Conservation (phyloP, 169 alveolate species). For the Plasmodium cynomolgi region DNA sequence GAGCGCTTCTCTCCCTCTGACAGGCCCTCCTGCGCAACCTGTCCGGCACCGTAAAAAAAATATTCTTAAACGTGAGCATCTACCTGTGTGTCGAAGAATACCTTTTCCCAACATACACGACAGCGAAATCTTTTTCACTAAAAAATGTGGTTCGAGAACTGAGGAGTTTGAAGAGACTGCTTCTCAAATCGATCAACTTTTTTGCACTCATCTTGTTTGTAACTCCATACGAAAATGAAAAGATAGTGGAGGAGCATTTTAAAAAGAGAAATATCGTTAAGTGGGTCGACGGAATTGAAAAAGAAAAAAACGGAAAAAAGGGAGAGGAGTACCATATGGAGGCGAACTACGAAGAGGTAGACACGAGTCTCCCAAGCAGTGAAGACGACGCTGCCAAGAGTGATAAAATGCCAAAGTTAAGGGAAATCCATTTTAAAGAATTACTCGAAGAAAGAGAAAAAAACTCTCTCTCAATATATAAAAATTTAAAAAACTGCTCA, state of each 20-base stretch:
- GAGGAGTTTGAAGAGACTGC: constrained; percentile 19
- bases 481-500: constrained; percentile 8
- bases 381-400: constrained; percentile 5
- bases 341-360: constrained; percentile 17
- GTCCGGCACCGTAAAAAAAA: not conserved
- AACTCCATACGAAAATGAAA: constrained; percentile 42
- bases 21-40: constrained; percentile 7
- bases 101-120: constrained; percentile 23
- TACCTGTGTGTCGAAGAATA: constrained; percentile 64
- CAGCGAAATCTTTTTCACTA: constrained; percentile 7
- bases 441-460: constrained; percentile 35
- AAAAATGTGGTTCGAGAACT: constrained; percentile 26
- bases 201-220: not conserved
- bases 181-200: constrained; percentile 20
- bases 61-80: constrained; percentile 36
- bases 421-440: not conserved
- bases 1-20: not conserved
- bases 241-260: constrained; percentile 38
- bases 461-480: constrained; percentile 4
- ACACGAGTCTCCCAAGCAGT: not conserved
- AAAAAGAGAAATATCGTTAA: constrained; percentile 10
- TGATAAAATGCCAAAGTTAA: not conserved
- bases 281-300: not conserved
- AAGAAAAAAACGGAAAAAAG: not conserved
- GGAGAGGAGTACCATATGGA: not conserved